A percentile compares a stretch with the other conserved stretches of the same genome.
Conservation (phyloP, 2,329 filamentous ascomycete species). For the Gremmenia infestans region DNA sequence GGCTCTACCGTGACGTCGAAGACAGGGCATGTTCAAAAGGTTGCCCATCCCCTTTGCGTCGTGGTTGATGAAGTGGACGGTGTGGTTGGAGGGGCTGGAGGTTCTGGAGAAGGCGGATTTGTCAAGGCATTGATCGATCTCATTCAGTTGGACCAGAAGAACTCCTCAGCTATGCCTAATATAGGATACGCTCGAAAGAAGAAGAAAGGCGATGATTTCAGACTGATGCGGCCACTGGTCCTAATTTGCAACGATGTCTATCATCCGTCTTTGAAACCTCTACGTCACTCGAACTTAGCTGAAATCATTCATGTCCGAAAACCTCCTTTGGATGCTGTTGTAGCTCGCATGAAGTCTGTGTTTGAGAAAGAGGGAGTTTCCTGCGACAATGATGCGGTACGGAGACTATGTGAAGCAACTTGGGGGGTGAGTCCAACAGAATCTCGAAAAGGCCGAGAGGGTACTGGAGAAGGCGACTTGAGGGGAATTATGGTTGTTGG, state of each 20-base stretch:
- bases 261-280: slow-evolving; percentile 76
- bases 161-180: slow-evolving; percentile 41
- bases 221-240: slow-evolving; percentile 80
- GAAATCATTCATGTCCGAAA: slow-evolving; percentile 92
- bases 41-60: slow-evolving; percentile 83
- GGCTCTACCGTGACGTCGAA: slow-evolving; percentile 52
- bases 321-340: slow-evolving; percentile 79
- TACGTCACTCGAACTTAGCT: slow-evolving; percentile 79
- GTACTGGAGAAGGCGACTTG: slow-evolving; percentile 66
- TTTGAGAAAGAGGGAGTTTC: slow-evolving; percentile 86
- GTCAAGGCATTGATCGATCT: slow-evolving; percentile 92
- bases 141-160: slow-evolving; percentile 80
- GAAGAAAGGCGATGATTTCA: slow-evolving; percentile 80
- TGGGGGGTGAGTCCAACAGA: slow-evolving; percentile 78
- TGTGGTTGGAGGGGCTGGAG: slow-evolving; percentile 74
- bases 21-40: slow-evolving; percentile 55
- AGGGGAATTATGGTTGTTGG: slow-evolving; percentile 80
- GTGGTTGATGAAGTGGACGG: slow-evolving; percentile 97
- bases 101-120: slow-evolving; percentile 84
- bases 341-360: slow-evolving; percentile 72
- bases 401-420: slow-evolving; percentile 75
- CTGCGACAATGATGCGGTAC: slow-evolving; percentile 83
- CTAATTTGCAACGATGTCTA: slow-evolving; percentile 98
- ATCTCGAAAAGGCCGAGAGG: slow-evolving; percentile 61
- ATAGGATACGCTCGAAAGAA: slow-evolving; percentile 37